phyloP scores from a whole-genome alignment of 106 monocot species.

The Dendrobium chrysotoxum region DNA sequence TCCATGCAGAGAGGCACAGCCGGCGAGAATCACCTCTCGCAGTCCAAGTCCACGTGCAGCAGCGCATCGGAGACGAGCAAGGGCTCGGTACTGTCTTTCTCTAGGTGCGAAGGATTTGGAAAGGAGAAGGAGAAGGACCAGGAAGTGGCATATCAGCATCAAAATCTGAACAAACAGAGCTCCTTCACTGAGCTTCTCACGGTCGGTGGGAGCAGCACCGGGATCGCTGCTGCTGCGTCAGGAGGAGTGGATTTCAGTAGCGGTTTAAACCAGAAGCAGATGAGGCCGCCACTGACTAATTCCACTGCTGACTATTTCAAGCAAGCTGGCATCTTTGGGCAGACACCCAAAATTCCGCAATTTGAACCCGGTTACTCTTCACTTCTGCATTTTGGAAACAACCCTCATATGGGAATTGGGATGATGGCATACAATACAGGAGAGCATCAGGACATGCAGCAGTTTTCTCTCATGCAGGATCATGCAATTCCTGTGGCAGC shows the following conservation, averaged over 20 bases:
- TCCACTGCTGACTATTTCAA: conserved; percentile 64
- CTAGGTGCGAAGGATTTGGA: background rate
- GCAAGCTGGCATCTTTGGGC: conserved; percentile 23
- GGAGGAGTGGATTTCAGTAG: conserved; percentile 15
- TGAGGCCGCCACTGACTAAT: conserved; percentile 20
- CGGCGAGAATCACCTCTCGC: background rate
- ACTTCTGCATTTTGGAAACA: conserved; percentile 39
- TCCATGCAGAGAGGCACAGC: background rate
- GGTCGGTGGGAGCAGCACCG: conserved; percentile 10
- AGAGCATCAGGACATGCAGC: conserved; percentile 48
- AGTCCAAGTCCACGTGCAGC: conserved; percentile 10
- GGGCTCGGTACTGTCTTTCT: conserved; percentile 10
- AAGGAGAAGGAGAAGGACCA: background rate
- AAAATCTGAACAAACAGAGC: conserved; percentile 6
- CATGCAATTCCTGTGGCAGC: conserved; percentile 51
- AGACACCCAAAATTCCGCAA: background rate
- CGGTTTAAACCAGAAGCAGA: conserved; percentile 23
- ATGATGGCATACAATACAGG: conserved; percentile 29
- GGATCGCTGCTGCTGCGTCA: background rate
- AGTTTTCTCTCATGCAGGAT: conserved; percentile 16
- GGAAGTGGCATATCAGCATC: too few species aligned
- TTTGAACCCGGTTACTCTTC: conserved; percentile 21
- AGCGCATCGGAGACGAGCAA: conserved; percentile 14
- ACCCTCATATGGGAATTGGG: conserved; percentile 47
- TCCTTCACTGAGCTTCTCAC: conserved; percentile 11